Percentiles rank a stretch among this genome's conserved stretches.
Conservation (phyloP, 805 yeast genomes). For the Lipomyces yamadae region DNA sequence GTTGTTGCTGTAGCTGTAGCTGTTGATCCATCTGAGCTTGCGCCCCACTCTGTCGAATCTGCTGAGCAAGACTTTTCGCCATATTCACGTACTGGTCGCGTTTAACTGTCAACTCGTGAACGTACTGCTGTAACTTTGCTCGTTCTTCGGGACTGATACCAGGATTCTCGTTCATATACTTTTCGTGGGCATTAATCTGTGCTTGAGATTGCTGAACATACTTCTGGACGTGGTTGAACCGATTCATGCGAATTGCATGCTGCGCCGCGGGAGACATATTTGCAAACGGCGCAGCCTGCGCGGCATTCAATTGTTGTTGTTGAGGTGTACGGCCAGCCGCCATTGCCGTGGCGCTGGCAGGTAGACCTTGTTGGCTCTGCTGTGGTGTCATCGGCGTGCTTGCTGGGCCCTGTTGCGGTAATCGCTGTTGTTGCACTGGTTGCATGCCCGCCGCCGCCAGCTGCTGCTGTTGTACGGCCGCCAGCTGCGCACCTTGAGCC, state of each 20-base stretch:
- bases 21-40: slow-evolving; percentile 15
- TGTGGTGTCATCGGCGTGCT: slow-evolving; percentile 10
- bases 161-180: slow-evolving; percentile 23
- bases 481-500: slow-evolving; percentile 14
- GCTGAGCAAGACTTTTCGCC: slow-evolving; percentile 29
- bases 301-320: slow-evolving; percentile 23
- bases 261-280: slow-evolving; percentile 33
- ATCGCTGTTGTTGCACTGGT: slow-evolving; percentile 18
- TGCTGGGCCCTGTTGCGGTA: slow-evolving; percentile 19
- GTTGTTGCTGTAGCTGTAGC: slow-evolving; percentile 7
- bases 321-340: slow-evolving; percentile 15
- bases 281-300: slow-evolving; percentile 27
- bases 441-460: slow-evolving; percentile 4
- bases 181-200: slow-evolving; percentile 29
- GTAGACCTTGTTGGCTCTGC: slow-evolving; percentile 21
- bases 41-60: slow-evolving; percentile 19
- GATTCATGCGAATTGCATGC: slow-evolving; percentile 30
- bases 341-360: slow-evolving; percentile 18
- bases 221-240: slow-evolving; percentile 22
- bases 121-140: slow-evolving; percentile 19
- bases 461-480: slow-evolving; percentile 22
- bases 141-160: slow-evolving; percentile 34
- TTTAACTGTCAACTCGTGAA: slow-evolving; percentile 23
- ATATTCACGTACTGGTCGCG: slow-evolving; percentile 26
- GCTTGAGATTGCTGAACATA: slow-evolving; percentile 19